Base-by-base conservation (phyloP, 1,139 yeast genomes). In the Cylindricascospora bacillispora region DNA sequence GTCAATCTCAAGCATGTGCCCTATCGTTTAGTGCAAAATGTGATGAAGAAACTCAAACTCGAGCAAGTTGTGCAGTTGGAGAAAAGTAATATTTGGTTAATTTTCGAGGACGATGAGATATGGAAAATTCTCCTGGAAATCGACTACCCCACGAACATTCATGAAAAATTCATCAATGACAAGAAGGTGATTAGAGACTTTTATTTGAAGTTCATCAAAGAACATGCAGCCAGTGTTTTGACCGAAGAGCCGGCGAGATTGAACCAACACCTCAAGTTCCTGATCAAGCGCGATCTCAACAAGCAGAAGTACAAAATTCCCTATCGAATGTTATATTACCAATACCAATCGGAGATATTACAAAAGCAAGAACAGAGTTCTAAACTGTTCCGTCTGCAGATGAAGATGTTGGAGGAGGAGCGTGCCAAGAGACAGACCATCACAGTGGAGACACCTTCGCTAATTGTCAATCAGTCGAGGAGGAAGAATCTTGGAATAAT, bases 291-390 rank as follows among this genome's bases (percentile, higher is more conserved):
- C 26, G 47, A 47, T 27, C 34, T 37, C 5, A 21, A 20, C 3
- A 36, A 33, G 10, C 35, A 39, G 29, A 55, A 45, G 33, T 58
- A 41, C 35, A 45, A 40, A 28, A 32, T 60, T 41, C 59, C 70
- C 36, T 53, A 48, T 45, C 45, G 59, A 28, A 39, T 56, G 27
- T 43, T 70, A 7, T 72, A 65, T 44, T 42, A 54, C 31, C 55
- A 54, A 38, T 70, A 70, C 39, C 47, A 50, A 13, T 44, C 55
- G 15, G 77, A 72, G 30, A 55, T 65, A 20, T 61, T 62, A 15
- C 45, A 48, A 31, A 68, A 69, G 41, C 57, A 71, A 32, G 65
- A 65, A 31, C 61, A 65, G 37, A 67, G 73, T 11, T 64, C 74
- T 1, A 64, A 60, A 32, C 54, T 71, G 32, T 52, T 70, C 26